These are phyloP conservation scores for Hericium rajendrae DNA, from an alignment of 768 basidiomycete genomes.

Conservation along the genomic window DNA sequence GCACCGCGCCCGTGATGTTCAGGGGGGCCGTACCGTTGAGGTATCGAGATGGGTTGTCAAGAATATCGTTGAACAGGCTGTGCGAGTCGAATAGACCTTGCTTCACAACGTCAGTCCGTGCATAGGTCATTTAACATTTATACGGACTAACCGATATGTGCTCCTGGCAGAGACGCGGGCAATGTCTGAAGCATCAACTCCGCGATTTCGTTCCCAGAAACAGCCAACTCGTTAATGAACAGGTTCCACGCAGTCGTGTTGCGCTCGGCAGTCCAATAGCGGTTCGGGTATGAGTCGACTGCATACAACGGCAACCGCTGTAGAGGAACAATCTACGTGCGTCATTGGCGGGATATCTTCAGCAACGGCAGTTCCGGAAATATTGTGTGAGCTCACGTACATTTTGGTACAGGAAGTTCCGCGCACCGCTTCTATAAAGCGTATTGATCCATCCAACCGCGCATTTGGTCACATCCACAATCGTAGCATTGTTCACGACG, in stretches of 20 bases:
- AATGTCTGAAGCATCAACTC: conserved; percentile 18
- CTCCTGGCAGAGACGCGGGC: conserved; percentile 24
- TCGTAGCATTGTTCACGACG: conserved; percentile 30
- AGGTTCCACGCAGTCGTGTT: conserved; percentile 28
- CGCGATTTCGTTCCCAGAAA: conserved; percentile 21
- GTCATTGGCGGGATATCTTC: neutral
- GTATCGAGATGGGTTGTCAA: neutral
- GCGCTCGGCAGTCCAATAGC: conserved; percentile 2
- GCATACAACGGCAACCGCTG: conserved; percentile 23
- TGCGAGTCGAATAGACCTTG: neutral
- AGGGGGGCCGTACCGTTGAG: neutral
- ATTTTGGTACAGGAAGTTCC: conserved; percentile 59
- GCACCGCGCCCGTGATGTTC: conserved; percentile 34
- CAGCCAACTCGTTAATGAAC: conserved; percentile 24
- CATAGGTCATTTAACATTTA: neutral
- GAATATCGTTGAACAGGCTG: neutral
- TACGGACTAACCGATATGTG: conserved; percentile 42
- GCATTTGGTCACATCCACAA: conserved; percentile 51
- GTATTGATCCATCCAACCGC: conserved; percentile 50
- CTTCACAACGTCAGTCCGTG: conserved; percentile 17
- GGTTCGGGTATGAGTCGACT: conserved; percentile 22
- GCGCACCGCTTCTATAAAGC: conserved; percentile 47
- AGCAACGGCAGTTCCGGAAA: neutral
- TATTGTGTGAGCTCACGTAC: neutral
- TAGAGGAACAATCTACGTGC: conserved; percentile 26